Conservation (phyloP, 176 grass and related monocot species). For the Cenchrus purpureus region DNA sequence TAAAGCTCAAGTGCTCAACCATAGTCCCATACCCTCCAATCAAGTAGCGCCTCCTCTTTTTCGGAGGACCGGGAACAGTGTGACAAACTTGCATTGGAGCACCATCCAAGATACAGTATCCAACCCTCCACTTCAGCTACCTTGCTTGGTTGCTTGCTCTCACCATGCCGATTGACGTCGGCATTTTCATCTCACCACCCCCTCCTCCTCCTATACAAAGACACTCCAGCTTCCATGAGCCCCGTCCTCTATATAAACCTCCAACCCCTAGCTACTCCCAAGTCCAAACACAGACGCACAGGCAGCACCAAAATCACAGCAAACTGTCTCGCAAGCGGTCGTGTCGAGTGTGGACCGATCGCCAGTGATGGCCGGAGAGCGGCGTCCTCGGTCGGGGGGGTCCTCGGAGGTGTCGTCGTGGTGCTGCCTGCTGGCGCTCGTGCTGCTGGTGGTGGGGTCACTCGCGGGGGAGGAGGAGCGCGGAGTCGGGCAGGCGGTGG, state of each 20-base stretch:
- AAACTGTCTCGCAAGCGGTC: not conserved
- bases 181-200: not conserved
- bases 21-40: not conserved
- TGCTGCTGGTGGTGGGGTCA: constrained; percentile 62
- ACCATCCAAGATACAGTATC: no score
- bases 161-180: not conserved
- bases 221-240: not conserved
- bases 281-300: not conserved
- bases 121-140: not conserved
- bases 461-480: not conserved
- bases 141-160: not conserved
- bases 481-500: not conserved
- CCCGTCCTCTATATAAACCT: constrained; percentile 28
- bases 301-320: not conserved
- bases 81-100: no score
- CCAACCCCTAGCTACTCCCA: not conserved
- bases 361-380: not conserved
- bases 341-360: no score
- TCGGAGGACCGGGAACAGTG: no score
- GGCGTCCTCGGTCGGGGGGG: constrained; percentile 9
- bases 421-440: constrained; percentile 55
- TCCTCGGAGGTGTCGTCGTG: constrained; percentile 57
- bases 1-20: not conserved
- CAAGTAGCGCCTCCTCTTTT: no score
- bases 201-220: not conserved